phyloP scores from a whole-genome alignment of 352 stramenopile species.

The Phytophthora cactorum region DNA sequence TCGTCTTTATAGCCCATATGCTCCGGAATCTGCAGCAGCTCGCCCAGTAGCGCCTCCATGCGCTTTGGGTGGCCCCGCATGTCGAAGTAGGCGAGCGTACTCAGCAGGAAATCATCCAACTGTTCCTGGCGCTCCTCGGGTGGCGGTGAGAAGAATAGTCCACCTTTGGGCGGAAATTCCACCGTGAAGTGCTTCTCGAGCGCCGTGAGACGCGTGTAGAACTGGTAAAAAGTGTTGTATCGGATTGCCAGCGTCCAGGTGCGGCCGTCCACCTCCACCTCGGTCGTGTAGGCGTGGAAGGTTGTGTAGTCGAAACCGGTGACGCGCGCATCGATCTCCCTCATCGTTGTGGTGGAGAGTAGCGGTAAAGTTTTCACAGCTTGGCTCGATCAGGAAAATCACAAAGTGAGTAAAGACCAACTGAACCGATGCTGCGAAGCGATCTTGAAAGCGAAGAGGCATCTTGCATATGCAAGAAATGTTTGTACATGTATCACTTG shows the following conservation, averaged over 20 bases:
- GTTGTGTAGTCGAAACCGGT: constrained; percentile 51
- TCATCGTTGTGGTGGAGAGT: constrained; percentile 10
- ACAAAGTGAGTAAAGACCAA: constrained; percentile 15
- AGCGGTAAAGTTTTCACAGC: neutral
- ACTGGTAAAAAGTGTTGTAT: constrained; percentile 70
- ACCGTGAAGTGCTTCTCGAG: constrained; percentile 61
- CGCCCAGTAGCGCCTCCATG: constrained; percentile 53
- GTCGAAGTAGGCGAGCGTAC: constrained; percentile 59
- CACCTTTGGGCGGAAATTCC: constrained; percentile 68
- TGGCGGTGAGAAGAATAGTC: constrained; percentile 63
- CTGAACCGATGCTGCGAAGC: constrained; percentile 1
- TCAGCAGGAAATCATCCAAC: constrained; percentile 69
- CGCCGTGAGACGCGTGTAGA: constrained; percentile 57
- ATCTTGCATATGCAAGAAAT: constrained; percentile 5
- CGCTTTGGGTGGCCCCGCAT: constrained; percentile 44
- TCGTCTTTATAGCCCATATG: constrained; percentile 40
- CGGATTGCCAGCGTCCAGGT: constrained; percentile 60
- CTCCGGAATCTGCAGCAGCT: constrained; percentile 61
- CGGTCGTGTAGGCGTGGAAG: constrained; percentile 53
- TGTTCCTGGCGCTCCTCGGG: constrained; percentile 63
- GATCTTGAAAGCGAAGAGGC: constrained; percentile 14
- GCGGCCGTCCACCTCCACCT: constrained; percentile 48
- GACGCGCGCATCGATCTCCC: constrained; percentile 48
- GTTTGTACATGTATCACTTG: neutral
- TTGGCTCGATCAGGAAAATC: constrained; percentile 14